phyloP scores from a whole-genome alignment of 495 filamentous ascomycete genomes.

The Amphirosellinia nigrospora region DNA sequence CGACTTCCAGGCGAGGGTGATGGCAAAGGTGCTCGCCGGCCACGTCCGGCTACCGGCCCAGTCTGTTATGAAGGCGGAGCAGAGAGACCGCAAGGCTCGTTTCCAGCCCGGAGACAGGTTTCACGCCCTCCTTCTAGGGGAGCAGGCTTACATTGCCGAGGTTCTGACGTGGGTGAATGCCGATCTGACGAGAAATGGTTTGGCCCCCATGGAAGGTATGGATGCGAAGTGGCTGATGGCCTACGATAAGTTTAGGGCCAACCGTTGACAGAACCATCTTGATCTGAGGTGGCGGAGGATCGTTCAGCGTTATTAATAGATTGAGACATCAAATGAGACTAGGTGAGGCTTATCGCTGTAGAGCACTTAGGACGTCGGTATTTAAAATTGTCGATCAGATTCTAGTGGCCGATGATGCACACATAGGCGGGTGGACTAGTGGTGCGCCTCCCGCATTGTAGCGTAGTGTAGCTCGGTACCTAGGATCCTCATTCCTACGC shows the following conservation, averaged over 20 bases:
- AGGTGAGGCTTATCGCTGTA: not conserved
- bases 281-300: not conserved
- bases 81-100: constrained; percentile 44
- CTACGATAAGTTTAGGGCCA: constrained; percentile 30
- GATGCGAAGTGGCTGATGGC: constrained; percentile 33
- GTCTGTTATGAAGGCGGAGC: constrained; percentile 59
- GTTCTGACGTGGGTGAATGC: constrained; percentile 37
- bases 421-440: not conserved
- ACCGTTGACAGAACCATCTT: not conserved
- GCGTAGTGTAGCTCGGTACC: not conserved
- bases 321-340: not conserved
- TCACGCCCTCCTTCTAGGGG: constrained; percentile 33
- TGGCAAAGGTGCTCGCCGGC: constrained; percentile 62
- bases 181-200: constrained; percentile 28
- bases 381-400: constrained; percentile 4
- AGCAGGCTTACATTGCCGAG: constrained; percentile 34
- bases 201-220: constrained; percentile 33
- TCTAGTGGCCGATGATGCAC: not conserved
- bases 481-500: not conserved
- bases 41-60: constrained; percentile 54
- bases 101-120: constrained; percentile 37
- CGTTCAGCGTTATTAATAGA: constrained; percentile 10
- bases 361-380: not conserved
- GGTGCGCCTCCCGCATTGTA: constrained; percentile 10
- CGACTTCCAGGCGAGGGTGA: constrained; percentile 68